Percentiles rank a stretch among this genome's conserved stretches.
phyloP scores from a whole-genome alignment of 176 grass and related monocot genomes.

The Rhynchospora pubera region DNA sequence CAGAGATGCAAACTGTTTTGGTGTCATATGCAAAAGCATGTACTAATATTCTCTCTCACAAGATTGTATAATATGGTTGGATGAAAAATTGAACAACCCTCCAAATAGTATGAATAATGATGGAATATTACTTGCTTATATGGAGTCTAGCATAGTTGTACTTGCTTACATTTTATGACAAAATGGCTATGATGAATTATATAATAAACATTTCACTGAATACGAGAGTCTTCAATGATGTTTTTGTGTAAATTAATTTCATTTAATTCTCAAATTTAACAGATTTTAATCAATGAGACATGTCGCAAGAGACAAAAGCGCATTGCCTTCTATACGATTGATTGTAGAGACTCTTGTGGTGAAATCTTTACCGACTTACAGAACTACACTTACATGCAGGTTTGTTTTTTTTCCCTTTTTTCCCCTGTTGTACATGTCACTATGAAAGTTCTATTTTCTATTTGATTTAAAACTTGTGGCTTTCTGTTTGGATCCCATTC shows the following conservation, averaged over 20 bases:
- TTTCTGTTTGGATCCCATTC: not conserved
- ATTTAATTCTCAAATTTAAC: slow-evolving; percentile 1
- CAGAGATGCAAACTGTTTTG: not conserved
- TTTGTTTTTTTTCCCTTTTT: slow-evolving; percentile 29
- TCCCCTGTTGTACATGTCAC: not conserved
- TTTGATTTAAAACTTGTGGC: not conserved
- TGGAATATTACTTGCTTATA: not conserved
- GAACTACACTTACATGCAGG: slow-evolving; percentile 75
- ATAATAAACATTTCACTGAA: not conserved
- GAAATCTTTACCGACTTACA: slow-evolving; percentile 96
- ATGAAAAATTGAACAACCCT: not conserved
- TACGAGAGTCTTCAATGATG: not conserved
- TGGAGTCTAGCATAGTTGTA: not conserved
- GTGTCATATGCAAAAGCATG: not conserved
- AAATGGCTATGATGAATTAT: not conserved
- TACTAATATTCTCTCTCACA: not conserved
- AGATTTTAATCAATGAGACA: slow-evolving; percentile 64
- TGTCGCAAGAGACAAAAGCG: slow-evolving; percentile 77
- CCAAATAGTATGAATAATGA: not conserved
- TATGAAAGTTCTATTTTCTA: not conserved
- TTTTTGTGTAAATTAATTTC: not conserved
- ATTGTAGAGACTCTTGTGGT: slow-evolving; percentile 86
- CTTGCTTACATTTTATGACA: not conserved
- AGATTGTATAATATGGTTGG: not conserved
- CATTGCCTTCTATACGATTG: slow-evolving; percentile 78